Evolutionary conservation across 371 early-diverging fungal species (phyloP).

Genomic region (Rhizopus delemar): DNA sequence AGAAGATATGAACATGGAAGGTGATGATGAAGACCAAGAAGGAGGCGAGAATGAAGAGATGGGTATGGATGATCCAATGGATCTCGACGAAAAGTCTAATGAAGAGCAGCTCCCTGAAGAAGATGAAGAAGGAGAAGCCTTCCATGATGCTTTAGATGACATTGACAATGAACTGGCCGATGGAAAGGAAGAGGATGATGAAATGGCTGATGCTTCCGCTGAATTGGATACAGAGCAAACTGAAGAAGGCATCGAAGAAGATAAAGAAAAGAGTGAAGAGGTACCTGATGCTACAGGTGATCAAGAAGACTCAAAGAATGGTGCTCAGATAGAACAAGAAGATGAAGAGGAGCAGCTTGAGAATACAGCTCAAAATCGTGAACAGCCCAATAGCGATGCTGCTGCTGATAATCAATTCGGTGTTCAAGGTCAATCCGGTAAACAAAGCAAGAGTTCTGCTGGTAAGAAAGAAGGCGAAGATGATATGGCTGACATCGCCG

Average conservation of each 20-base stretch:
- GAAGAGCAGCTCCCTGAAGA: constrained; percentile 36
- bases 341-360: constrained; percentile 37
- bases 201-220: constrained; percentile 32
- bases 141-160: constrained; percentile 48
- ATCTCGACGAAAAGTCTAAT: constrained; percentile 40
- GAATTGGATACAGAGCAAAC: constrained; percentile 45
- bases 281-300: constrained; percentile 56
- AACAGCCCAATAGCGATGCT: constrained; percentile 55
- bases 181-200: constrained; percentile 35
- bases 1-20: constrained; percentile 69
- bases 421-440: constrained; percentile 66
- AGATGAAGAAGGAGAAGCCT: constrained; percentile 36
- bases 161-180: constrained; percentile 33
- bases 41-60: constrained; percentile 37
- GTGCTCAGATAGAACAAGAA: constrained; percentile 38
- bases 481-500: constrained; percentile 40
- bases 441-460: constrained; percentile 51
- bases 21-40: constrained; percentile 47
- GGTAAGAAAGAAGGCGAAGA: constrained; percentile 54
- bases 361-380: constrained; percentile 41
- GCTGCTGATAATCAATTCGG: constrained; percentile 67
- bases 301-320: constrained; percentile 36
- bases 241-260: constrained; percentile 35
- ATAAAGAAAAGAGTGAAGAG: constrained; percentile 40
- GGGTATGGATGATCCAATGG: constrained; percentile 48